Percentiles rank a stretch among this genome's conserved stretches.
Evolutionary conservation across 768 basidiomycete species (phyloP).

Genomic region (Termitomyces sp.): DNA sequence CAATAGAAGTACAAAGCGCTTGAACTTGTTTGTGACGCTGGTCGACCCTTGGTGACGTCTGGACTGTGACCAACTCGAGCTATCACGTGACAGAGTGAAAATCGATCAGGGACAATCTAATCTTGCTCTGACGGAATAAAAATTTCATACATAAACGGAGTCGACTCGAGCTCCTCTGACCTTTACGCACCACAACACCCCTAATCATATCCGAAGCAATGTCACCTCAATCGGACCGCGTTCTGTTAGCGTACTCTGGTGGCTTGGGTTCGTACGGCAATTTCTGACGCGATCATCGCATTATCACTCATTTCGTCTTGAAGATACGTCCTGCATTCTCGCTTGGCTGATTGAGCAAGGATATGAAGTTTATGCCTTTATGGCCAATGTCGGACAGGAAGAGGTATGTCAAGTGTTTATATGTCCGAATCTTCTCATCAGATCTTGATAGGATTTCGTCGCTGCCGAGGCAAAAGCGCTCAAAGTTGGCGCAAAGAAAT

Average conservation of each 20-base stretch:
- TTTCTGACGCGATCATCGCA: slow-evolving; percentile 6
- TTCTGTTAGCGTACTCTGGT: slow-evolving; percentile 96
- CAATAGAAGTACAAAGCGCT: not conserved
- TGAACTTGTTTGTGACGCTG: not conserved
- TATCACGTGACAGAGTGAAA: slow-evolving; percentile 6
- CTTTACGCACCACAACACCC: slow-evolving; percentile 1
- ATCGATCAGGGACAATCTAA: slow-evolving; percentile 7
- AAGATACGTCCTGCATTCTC: slow-evolving; percentile 98
- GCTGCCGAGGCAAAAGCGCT: slow-evolving; percentile 89
- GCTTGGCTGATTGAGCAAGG: slow-evolving; percentile 98
- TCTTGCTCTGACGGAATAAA: slow-evolving; percentile 1
- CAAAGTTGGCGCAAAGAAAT: slow-evolving; percentile 91
- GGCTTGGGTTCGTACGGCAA: slow-evolving; percentile 78
- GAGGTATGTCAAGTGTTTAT: slow-evolving; percentile 42
- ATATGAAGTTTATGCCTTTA: slow-evolving; percentile 96
- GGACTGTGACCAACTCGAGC: not conserved
- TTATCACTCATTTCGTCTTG: slow-evolving; percentile 8
- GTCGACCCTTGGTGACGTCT: not conserved
- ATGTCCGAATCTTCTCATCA: slow-evolving; percentile 4
- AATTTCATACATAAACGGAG: slow-evolving; percentile 1
- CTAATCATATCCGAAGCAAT: slow-evolving; percentile 23
- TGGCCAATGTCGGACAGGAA: slow-evolving; percentile 93
- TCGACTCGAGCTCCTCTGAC: not conserved
- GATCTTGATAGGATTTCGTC: slow-evolving; percentile 68
- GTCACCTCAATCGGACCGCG: slow-evolving; percentile 66